These are phyloP conservation scores for Nigrograna mackinnonii DNA, from an alignment of 2,329 filamentous ascomycete genomes.

Conservation along the genomic window DNA sequence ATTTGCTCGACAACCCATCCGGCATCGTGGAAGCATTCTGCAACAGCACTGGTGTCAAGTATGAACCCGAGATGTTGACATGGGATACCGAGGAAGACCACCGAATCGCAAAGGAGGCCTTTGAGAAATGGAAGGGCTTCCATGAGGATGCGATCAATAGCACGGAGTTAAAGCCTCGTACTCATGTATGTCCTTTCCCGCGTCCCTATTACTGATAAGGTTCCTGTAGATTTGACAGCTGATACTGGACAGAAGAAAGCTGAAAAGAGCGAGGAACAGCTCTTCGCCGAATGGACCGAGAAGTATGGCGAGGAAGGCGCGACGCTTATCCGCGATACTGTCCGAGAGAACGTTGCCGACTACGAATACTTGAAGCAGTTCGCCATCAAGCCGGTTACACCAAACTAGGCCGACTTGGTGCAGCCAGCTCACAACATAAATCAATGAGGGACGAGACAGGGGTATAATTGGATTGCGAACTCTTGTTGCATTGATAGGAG, in stretches of 20 bases:
- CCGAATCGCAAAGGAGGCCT: constrained; percentile 69
- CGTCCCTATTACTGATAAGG: not conserved
- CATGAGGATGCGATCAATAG: constrained; percentile 93
- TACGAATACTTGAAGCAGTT: constrained; percentile 85
- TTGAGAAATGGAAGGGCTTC: constrained; percentile 97
- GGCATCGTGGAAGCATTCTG: constrained; percentile 80
- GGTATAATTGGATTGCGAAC: too few relatives aligned
- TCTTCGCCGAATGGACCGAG: constrained; percentile 71
- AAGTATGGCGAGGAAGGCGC: constrained; percentile 76
- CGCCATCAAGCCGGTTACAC: constrained; percentile 57
- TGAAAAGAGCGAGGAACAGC: constrained; percentile 65
- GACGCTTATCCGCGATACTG: constrained; percentile 69
- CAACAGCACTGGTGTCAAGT: constrained; percentile 77
- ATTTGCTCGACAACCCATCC: constrained; percentile 83
- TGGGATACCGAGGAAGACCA: constrained; percentile 82
- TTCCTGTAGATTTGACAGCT: constrained; percentile 3
- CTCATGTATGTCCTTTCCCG: constrained; percentile 53
- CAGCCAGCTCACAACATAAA: too few relatives aligned
- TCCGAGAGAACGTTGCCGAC: constrained; percentile 71
- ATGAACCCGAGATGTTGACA: constrained; percentile 74
- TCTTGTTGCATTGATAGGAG: too few relatives aligned
- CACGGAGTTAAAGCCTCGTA: constrained; percentile 71
- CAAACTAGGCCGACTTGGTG: too few relatives aligned
- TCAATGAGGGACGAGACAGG: too few relatives aligned
- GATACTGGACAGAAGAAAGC: constrained; percentile 56